Conservation (phyloP, 495 filamentous ascomycete species). For the Hapsidospora chrysogenum region DNA sequence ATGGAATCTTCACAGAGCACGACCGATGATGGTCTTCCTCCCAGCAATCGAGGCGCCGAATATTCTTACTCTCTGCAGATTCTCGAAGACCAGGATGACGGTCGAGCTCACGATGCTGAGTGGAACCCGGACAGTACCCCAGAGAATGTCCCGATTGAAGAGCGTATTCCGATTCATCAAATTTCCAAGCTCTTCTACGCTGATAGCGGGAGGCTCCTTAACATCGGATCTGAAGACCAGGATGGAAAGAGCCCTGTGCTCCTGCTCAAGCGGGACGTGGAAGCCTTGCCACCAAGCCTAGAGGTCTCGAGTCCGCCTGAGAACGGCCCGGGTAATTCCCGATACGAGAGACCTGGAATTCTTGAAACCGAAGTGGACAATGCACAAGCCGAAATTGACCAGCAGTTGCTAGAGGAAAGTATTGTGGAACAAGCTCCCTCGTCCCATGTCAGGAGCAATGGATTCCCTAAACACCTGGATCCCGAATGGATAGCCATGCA, state of each 20-base stretch:
- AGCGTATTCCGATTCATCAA: slow-evolving; percentile 75
- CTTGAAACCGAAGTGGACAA: slow-evolving; percentile 22
- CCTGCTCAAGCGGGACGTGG: slow-evolving; percentile 61
- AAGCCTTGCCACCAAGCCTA: not conserved
- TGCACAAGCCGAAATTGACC: slow-evolving; percentile 51
- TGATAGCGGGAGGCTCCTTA: slow-evolving; percentile 85
- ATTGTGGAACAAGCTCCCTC: slow-evolving; percentile 7
- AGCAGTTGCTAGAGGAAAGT: slow-evolving; percentile 45
- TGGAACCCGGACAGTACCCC: slow-evolving; percentile 76
- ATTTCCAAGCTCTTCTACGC: slow-evolving; percentile 96
- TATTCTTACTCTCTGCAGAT: slow-evolving; percentile 83
- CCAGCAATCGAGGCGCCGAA: slow-evolving; percentile 29
- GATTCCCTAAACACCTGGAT: slow-evolving; percentile 64
- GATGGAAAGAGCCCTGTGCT: slow-evolving; percentile 77
- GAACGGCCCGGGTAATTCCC: slow-evolving; percentile 7
- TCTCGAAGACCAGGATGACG: slow-evolving; percentile 88
- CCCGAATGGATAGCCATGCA: slow-evolving; percentile 94
- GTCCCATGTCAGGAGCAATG: not conserved
- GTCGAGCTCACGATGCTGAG: slow-evolving; percentile 62
- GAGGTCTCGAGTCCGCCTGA: not conserved
- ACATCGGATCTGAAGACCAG: slow-evolving; percentile 58
- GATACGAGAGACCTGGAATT: too few relatives aligned
- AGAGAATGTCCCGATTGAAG: slow-evolving; percentile 56
- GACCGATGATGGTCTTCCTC: not conserved
- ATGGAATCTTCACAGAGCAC: not conserved